Evolutionary conservation across 495 filamentous ascomycete genomes (phyloP), one percentile per base, ranked within the genome.

Genomic region (Pyrenopolyporus hunteri): DNA sequence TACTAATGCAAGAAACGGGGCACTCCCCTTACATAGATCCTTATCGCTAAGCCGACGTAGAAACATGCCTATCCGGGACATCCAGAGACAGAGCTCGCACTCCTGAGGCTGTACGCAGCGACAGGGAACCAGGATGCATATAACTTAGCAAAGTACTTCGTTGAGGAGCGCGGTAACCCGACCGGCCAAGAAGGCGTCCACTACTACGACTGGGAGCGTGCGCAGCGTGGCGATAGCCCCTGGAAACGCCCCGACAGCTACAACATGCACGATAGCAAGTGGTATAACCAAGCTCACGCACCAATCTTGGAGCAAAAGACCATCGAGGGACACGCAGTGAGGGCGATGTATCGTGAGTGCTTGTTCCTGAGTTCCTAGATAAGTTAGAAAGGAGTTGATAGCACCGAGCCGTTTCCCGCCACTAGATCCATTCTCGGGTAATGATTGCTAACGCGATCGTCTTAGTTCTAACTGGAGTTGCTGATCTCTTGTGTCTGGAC

Each of bases 31-130:
- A 5, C 17, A 11, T 0, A 20, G 11, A 7, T 11, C 9, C 5
- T n/a, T n/a, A 13, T 6, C 47, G 4, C 51, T 56, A 2, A 57
- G 14, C 16, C 6, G 9, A 1, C 4, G 11, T 35, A 65, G 62
- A 78, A 76, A 35, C 80, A 78, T 26, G 83, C 82, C 10, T 87
- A 86, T 51, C 84, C 83, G 4, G 84, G 83, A 0, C 84, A 86
- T 59, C 82, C 78, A 0, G 83, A 87, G 55, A 84, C 85, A 37
- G 83, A 87, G 60, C 72, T 87, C 4, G 78, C 82, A 11, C 72
- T 86, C 2, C 57, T 85, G n/a, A 73, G 84, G 6, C 72, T 86
- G 3, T 83, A 82, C 56, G 71, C 78, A 6, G 67, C 70, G 13
- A 83, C 81, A 3, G 58, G 68, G 2, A 72, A 81, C 46, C 48